These are phyloP conservation scores for Penicillium desertorum DNA, from an alignment of 495 filamentous ascomycete species.

Conservation along the genomic window DNA sequence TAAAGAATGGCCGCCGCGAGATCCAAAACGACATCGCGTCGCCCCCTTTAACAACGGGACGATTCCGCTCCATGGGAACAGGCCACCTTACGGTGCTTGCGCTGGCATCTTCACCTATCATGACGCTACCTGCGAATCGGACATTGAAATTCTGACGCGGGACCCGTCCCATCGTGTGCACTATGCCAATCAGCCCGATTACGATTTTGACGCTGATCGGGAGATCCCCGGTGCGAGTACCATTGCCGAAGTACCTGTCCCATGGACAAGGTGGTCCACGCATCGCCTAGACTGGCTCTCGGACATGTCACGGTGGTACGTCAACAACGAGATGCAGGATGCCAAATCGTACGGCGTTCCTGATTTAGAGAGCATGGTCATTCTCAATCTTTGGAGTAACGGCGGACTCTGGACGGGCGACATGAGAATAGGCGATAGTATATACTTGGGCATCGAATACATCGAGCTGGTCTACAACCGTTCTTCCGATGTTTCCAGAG, in stretches of 20 bases:
- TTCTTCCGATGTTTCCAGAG: constrained; percentile 19
- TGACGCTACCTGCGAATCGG: constrained; percentile 64
- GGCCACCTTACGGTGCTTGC: constrained; percentile 50
- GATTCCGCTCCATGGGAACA: constrained; percentile 7
- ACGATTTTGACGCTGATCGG: constrained; percentile 34
- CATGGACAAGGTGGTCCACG: constrained; percentile 67
- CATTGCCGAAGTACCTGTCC: constrained; percentile 32
- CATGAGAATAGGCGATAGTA: constrained; percentile 58
- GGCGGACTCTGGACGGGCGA: constrained; percentile 73
- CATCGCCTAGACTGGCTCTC: constrained; percentile 73
- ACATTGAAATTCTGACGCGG: constrained; percentile 71
- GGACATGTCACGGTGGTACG: constrained; percentile 62
- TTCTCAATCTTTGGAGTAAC: constrained; percentile 76
- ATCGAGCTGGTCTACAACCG: constrained; percentile 70
- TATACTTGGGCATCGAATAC: constrained; percentile 70
- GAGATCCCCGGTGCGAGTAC: constrained; percentile 41
- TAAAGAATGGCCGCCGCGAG: constrained; percentile 5
- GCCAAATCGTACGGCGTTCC: constrained; percentile 64
- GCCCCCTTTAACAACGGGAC: constrained; percentile 2
- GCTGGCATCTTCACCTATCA: constrained; percentile 72
- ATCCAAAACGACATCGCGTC: constrained; percentile 6
- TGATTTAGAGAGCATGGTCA: constrained; percentile 55
- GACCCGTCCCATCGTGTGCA: constrained; percentile 57
- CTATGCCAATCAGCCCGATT: constrained; percentile 74
- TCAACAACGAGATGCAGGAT: constrained; percentile 56